phyloP scores from a whole-genome alignment of 805 yeast genomes.

The Candida boidinii region DNA sequence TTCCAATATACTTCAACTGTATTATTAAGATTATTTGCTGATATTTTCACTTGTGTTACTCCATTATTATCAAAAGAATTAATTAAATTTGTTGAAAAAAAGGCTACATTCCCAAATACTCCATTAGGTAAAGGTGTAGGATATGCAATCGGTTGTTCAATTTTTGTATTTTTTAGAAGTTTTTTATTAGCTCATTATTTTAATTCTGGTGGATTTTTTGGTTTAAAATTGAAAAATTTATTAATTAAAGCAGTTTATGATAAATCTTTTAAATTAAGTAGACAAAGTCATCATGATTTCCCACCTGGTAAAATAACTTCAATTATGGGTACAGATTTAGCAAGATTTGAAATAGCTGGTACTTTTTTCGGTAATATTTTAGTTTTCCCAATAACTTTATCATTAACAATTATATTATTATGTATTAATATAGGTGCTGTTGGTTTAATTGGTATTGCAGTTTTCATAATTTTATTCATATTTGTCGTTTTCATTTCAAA shows the following conservation, averaged over 20 bases:
- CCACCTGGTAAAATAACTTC: constrained; percentile 70
- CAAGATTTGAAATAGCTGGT: constrained; percentile 69
- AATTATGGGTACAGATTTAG: constrained; percentile 71
- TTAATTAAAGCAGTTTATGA: constrained; percentile 59
- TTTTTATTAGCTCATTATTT: constrained; percentile 54
- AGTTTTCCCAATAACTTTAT: constrained; percentile 54
- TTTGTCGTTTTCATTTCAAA: constrained; percentile 39
- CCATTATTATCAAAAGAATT: constrained; percentile 62
- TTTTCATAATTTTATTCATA: constrained; percentile 40
- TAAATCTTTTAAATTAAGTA: constrained; percentile 58
- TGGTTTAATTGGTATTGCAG: constrained; percentile 63
- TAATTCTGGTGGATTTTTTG: constrained; percentile 49
- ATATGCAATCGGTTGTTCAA: constrained; percentile 62
- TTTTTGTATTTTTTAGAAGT: constrained; percentile 44
- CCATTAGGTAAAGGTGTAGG: constrained; percentile 62
- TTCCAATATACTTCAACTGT: not conserved
- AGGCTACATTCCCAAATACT: constrained; percentile 31
- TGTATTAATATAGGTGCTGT: constrained; percentile 62
- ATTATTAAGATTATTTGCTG: not conserved
- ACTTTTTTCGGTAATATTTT: constrained; percentile 60
- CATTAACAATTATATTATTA: constrained; percentile 56
- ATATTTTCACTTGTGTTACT: constrained; percentile 34
- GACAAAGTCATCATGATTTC: constrained; percentile 50
- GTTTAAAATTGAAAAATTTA: constrained; percentile 63
- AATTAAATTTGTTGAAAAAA: constrained; percentile 51